These are phyloP conservation scores for Paradendryphiella salina DNA, from an alignment of 2,329 filamentous ascomycete species.

Conservation along the genomic window DNA sequence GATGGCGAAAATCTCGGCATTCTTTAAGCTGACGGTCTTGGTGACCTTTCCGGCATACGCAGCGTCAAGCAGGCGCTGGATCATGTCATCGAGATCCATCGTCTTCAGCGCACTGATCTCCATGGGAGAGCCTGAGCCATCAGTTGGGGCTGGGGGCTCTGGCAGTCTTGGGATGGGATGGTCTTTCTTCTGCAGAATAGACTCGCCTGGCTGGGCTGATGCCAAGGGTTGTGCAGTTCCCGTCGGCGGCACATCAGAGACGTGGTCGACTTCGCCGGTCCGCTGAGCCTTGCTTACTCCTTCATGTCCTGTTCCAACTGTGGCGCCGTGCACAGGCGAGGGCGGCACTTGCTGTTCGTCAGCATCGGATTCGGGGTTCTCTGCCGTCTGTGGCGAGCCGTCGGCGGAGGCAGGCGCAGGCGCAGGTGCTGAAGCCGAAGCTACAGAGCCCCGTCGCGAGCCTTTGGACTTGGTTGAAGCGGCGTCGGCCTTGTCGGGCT, in stretches of 20 bases:
- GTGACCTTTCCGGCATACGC: conserved; percentile 96
- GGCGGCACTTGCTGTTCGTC: conserved; percentile 63
- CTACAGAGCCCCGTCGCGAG: conserved; percentile 43
- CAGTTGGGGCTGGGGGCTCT: conserved; percentile 53
- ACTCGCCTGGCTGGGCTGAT: conserved; percentile 75
- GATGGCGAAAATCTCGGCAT: conserved; percentile 93
- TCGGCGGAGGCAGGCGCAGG: conserved; percentile 20
- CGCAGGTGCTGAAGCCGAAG: conserved; percentile 47
- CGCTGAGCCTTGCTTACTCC: conserved; percentile 80
- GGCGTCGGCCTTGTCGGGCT: conserved; percentile 71
- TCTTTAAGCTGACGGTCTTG: conserved; percentile 95
- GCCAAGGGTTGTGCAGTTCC: conserved; percentile 60
- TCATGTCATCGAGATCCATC: conserved; percentile 95
- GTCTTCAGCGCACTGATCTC: conserved; percentile 90
- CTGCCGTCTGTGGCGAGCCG: conserved; percentile 28
- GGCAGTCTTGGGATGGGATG: conserved; percentile 67
- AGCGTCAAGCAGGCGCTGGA: conserved; percentile 88
- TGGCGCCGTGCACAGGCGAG: conserved; percentile 81
- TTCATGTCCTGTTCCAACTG: conserved; percentile 72
- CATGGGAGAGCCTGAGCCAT: conserved; percentile 62
- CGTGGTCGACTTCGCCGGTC: conserved; percentile 88
- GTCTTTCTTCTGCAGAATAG: conserved; percentile 83
- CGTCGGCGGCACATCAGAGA: conserved; percentile 85
- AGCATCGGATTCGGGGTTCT: conserved; percentile 38
- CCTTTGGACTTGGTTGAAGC: conserved; percentile 69